Conservation (phyloP, 2,329 filamentous ascomycete genomes). For the Hymenoscyphus linearis region DNA sequence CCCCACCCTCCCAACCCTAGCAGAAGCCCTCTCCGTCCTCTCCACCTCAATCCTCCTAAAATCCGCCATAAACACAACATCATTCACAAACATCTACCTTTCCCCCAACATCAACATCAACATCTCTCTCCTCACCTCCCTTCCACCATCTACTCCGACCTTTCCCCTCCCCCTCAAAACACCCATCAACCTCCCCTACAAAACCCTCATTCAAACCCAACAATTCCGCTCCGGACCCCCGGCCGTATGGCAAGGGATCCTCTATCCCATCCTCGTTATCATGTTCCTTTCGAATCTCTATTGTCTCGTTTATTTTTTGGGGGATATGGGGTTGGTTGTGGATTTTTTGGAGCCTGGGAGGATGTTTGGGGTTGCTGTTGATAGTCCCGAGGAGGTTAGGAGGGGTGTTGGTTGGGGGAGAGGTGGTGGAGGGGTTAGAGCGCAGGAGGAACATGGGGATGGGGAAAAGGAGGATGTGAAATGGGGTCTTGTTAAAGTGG, state of each 20-base stretch:
- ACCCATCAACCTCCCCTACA: background rate
- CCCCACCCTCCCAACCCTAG: conserved; percentile 5
- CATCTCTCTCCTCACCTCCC: background rate
- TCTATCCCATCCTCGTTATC: conserved; percentile 8
- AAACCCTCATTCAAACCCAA: conserved; percentile 4
- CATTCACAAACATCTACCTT: background rate
- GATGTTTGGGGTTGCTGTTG: conserved; percentile 1
- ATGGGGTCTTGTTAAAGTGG: background rate
- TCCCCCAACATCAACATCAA: background rate
- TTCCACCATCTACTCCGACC: too few relatives aligned
- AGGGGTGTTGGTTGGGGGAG: too few relatives aligned
- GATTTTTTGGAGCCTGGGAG: conserved; percentile 9
- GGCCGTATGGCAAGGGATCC: conserved; percentile 5
- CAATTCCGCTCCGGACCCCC: conserved; percentile 9
- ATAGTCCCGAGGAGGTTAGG: conserved; percentile 9
- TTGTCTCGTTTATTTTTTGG: conserved; percentile 9
- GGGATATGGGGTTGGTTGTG: conserved; percentile 6
- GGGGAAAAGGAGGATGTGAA: background rate
- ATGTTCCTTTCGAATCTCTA: conserved; percentile 8
- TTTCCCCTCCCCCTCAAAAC: background rate
- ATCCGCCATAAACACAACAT: conserved; percentile 8
- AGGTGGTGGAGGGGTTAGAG: background rate
- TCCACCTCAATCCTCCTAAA: conserved; percentile 11
- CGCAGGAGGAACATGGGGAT: background rate
- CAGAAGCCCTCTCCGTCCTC: conserved; percentile 8